Evolutionary conservation across 78 protist genomes (phyloP).

Genomic region (Salpingoeca rosetta): DNA sequence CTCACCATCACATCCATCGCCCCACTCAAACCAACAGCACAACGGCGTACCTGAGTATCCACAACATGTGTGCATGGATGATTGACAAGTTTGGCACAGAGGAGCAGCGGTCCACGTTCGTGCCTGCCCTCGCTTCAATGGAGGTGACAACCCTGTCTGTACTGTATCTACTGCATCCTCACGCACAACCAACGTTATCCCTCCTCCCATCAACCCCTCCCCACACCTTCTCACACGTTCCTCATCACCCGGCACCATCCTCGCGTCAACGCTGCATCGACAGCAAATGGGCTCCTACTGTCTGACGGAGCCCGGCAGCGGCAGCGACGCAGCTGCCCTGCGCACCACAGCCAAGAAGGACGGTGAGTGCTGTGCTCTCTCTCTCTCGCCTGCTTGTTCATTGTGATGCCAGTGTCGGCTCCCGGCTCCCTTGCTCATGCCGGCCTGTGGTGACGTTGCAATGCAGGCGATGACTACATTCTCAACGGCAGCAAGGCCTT

Average conservation of each 20-base stretch:
- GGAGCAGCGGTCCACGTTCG: slow-evolving; percentile 45
- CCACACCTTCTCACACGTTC: too few species aligned
- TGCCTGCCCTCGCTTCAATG: slow-evolving; percentile 47
- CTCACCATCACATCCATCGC: too few species aligned
- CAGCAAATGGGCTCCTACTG: slow-evolving; percentile 58
- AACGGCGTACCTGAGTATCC: slow-evolving; percentile 77
- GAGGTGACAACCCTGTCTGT: neutral
- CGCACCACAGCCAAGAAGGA: slow-evolving; percentile 51
- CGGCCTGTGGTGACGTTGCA: too few species aligned
- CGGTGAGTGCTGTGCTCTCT: neutral
- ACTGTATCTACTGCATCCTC: too few species aligned
- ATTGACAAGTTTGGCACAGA: slow-evolving; percentile 64
- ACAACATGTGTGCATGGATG: slow-evolving; percentile 80
- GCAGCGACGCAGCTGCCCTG: slow-evolving; percentile 79
- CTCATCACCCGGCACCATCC: too few species aligned
- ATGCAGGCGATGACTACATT: slow-evolving; percentile 50
- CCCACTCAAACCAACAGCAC: too few species aligned
- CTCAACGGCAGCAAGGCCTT: slow-evolving; percentile 81
- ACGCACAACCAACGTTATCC: too few species aligned
- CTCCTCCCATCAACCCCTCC: neutral
- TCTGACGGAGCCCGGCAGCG: slow-evolving; percentile 83
- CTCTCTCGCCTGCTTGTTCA: too few species aligned
- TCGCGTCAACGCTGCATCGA: too few species aligned
- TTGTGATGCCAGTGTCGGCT: too few species aligned
- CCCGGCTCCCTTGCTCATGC: too few species aligned